Evolutionary conservation across 768 basidiomycete species (phyloP), one percentile per base, ranked within the genome.

Genomic region (Calocybe cyanea): DNA sequence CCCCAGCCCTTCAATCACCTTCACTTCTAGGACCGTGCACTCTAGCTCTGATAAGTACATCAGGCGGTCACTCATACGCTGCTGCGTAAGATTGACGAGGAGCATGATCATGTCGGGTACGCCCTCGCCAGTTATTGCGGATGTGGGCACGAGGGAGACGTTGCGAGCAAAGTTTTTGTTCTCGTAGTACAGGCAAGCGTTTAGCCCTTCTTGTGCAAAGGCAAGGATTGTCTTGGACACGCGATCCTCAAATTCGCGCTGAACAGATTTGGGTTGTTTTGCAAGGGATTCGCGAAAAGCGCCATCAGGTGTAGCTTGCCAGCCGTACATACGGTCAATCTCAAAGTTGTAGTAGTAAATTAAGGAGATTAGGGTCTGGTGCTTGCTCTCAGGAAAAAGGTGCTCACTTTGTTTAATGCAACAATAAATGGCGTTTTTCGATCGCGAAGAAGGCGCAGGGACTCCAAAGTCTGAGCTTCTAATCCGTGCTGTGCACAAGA

Each of bases 61-160:
- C 50, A 99, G 76, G 34, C 87, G 80, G 63, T 94, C 90, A 64
- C 87, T 92, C 95, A 98, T 96, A 49, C 96, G 83, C 69, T 96
- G 87, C 64, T 98, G 95, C 13, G 95, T 98, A 43, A 98, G 78
- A 64, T 96, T 94, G 68, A 97, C 81, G 60, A 99, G 83, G 20
- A 99, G 77, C 90, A 94, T 91, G 70, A 99, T 92, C 95, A 99
- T 95, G 71, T 98, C 96, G 21, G 96, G 96, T 9, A 99, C 78
- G 63, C 96, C 96, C 69, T 99, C 96, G 45, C 95, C 96, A 3
- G 95, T 97, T 66, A 96, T 83, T 25, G 96, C 96, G 45, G 96
- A 98, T 4, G 95, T 98, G 23, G 96, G 95, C 10, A 99, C 95
- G 39, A 99, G 76, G 2, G 95, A 98, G 49, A 99, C 93, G 56